Evolutionary conservation across 352 stramenopile species (phyloP), one percentile per base, ranked within the genome.

Genomic region (Aphanomyces stellatus): DNA sequence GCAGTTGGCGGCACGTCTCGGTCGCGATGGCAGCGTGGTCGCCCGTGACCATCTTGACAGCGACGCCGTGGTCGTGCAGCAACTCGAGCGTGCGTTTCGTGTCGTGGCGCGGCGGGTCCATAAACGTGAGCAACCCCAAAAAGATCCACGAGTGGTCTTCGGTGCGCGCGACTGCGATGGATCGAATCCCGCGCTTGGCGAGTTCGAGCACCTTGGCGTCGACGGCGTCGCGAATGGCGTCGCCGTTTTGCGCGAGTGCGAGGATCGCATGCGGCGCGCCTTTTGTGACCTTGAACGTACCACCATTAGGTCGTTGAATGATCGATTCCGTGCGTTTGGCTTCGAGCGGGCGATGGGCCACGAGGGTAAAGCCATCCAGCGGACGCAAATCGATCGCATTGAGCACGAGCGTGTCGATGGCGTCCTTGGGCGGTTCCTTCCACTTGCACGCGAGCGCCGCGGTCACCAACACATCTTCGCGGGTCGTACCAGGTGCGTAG

Each of bases 41-140:
- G 48, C 96, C 96, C 0, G 96, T 99, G 68, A 98, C 90, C 88
- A 98, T 98, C 73, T 98, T 98, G 13, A 99, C 91, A n/a, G 72
- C 79, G 62, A 99, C 92, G 53, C 96, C 96, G 48, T 91, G 86
- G 61, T 91, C 71, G 57, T 97, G 80, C 27, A 95, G 86, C 11
- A 85, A 82, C 63, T 95, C 80, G 67, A 99, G 98, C 24, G 95
- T 98, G 34, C 81, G 80, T 59, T 92, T 90, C 30, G 95, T 98
- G 76, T 99, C 96, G 67, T 95, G 84, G 51, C 96, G 90, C 40
- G 96, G 95, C 19, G 96, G 96, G 74, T 99, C 96, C 27, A 99
- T 69, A 80, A 98, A 97, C 34, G 94, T 95, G 64, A 99, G 81
- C 48, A 99, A 85, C 22, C 96, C 96, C 27, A 96, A 73, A 74